phyloP scores from a whole-genome alignment of 495 filamentous ascomycete genomes.

The Penicillium roqueforti region DNA sequence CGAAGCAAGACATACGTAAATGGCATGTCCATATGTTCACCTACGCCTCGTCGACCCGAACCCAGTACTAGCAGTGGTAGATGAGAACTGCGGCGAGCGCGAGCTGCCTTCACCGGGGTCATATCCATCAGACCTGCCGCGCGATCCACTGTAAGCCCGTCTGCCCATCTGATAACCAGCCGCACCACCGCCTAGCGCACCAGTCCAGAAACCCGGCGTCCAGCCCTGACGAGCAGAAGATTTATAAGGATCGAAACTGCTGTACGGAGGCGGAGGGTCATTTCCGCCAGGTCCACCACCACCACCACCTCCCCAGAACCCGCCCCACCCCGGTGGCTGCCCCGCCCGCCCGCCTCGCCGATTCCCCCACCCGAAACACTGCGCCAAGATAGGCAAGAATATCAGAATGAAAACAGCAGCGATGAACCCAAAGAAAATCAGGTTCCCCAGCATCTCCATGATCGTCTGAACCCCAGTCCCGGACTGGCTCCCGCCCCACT shows the following conservation, averaged over 20 bases:
- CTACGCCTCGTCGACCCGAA: conserved; percentile 84
- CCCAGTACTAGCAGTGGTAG: conserved; percentile 70
- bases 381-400: conserved; percentile 18
- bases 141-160: conserved; percentile 26
- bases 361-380: conserved; percentile 22
- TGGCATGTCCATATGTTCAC: too few species aligned
- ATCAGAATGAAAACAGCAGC: conserved; percentile 36
- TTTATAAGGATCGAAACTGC: conserved; percentile 9
- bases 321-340: conserved; percentile 16
- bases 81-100: conserved; percentile 45
- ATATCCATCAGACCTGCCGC: conserved; percentile 12
- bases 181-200: conserved; percentile 65
- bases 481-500: conserved; percentile 1
- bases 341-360: conserved; percentile 5
- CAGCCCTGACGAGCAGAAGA: conserved; percentile 45
- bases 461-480: conserved; percentile 7
- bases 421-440: conserved; percentile 51
- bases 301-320: conserved; percentile 46
- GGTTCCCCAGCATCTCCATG: conserved; percentile 18
- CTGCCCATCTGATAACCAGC: conserved; percentile 66
- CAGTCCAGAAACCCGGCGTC: conserved; percentile 87
- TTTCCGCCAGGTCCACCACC: conserved; percentile 51
- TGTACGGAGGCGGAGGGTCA: conserved; percentile 25
- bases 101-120: conserved; percentile 52
- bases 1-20: not conserved